These are phyloP conservation scores for Pleurozium schreberi DNA, from an alignment of 225 moss, liverwort and hornwort species.

Conservation along the genomic window DNA sequence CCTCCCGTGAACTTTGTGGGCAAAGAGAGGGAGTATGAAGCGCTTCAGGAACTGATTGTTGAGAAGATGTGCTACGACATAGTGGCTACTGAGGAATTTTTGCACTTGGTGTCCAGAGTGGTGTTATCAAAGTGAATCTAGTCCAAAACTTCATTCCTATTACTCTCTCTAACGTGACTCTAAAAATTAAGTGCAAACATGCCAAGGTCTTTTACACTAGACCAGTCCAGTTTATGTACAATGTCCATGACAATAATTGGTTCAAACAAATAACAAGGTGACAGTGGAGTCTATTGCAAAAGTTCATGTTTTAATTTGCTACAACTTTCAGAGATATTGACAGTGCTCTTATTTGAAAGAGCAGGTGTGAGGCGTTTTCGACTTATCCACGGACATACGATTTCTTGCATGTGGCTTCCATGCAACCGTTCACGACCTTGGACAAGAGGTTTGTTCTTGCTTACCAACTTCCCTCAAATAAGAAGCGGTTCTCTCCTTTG, in stretches of 20 bases:
- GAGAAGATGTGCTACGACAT: slow-evolving; percentile 27
- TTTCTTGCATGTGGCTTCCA: slow-evolving; percentile 49
- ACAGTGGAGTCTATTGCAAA: background rate
- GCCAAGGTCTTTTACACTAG: background rate
- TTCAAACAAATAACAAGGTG: background rate
- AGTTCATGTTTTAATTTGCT: background rate
- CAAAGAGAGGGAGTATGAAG: slow-evolving; percentile 41
- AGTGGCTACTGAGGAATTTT: background rate
- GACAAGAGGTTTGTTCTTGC: slow-evolving; percentile 33
- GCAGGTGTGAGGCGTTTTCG: slow-evolving; percentile 72
- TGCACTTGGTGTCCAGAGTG: background rate
- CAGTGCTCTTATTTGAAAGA: background rate
- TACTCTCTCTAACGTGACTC: too few species aligned
- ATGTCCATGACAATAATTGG: background rate
- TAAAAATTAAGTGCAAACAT: background rate
- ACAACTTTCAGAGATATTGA: background rate
- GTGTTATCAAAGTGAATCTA: background rate
- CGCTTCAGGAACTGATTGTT: slow-evolving; percentile 21
- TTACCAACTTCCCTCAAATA: background rate
- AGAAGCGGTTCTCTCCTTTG: background rate
- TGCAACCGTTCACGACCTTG: slow-evolving; percentile 50
- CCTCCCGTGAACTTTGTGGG: slow-evolving; percentile 41
- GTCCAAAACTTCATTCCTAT: background rate
- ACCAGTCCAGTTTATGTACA: background rate
- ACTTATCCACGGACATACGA: slow-evolving; percentile 74